Conservation (phyloP, 2,329 filamentous ascomycete genomes). For the Apiospora malaysiana region DNA sequence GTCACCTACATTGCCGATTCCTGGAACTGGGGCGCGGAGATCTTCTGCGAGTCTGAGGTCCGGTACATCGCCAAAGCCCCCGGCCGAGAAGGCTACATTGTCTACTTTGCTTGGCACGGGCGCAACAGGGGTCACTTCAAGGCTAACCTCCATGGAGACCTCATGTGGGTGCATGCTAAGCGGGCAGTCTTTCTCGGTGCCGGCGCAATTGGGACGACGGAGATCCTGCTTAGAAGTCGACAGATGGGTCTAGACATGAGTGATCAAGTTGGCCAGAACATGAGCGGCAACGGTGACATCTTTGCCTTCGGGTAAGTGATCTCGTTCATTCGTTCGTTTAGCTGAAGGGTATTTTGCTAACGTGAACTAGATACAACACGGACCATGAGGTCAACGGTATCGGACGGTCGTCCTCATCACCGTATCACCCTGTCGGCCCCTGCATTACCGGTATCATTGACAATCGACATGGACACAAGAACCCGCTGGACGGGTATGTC, state of each 20-base stretch:
- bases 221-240: constrained; percentile 67
- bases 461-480: constrained; percentile 55
- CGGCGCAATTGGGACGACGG: constrained; percentile 68
- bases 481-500: constrained; percentile 66
- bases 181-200: constrained; percentile 71
- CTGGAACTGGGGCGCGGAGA: constrained; percentile 75
- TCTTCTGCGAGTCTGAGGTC: constrained; percentile 74
- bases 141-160: constrained; percentile 59
- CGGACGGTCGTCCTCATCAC: constrained; percentile 54
- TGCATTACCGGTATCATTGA: constrained; percentile 70
- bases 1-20: constrained; percentile 73
- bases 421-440: constrained; percentile 62
- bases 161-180: constrained; percentile 72
- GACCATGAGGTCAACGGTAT: constrained; percentile 62
- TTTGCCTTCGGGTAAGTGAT: constrained; percentile 62
- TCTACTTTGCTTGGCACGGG: constrained; percentile 71
- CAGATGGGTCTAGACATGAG: constrained; percentile 64
- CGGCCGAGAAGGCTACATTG: constrained; percentile 60
- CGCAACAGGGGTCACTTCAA: constrained; percentile 61
- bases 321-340: neutral
- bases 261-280: constrained; percentile 60
- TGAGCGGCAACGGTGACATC: constrained; percentile 72
- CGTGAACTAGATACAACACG: constrained; percentile 59
- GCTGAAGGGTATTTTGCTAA: neutral
- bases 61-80: constrained; percentile 63